A percentile compares a stretch with the other conserved stretches of the same genome.
Evolutionary conservation across 345 rosid species (phyloP).

Genomic region (Gossypium stocksii): DNA sequence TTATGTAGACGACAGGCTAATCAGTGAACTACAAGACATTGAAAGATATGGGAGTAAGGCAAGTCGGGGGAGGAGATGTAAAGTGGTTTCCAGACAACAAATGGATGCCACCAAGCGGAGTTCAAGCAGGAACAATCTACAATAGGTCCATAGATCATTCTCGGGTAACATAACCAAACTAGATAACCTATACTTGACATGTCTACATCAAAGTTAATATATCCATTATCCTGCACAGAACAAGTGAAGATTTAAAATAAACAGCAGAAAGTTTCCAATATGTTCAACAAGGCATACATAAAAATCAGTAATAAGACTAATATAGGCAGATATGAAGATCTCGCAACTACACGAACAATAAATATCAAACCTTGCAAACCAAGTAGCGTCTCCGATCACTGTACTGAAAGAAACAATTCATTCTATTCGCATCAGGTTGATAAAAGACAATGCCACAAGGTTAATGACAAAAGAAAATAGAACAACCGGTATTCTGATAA

Average conservation of each 20-base stretch:
- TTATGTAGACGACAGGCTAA: conserved; percentile 59
- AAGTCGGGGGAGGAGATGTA: background rate
- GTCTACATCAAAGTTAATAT: background rate
- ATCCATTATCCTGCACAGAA: conserved; percentile 5
- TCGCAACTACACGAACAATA: background rate
- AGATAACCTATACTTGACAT: background rate
- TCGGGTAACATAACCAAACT: conserved; percentile 30
- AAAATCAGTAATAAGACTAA: background rate
- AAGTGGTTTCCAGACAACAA: conserved; percentile 43
- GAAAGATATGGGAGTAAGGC: conserved; percentile 10
- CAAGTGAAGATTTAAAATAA: conserved; percentile 26
- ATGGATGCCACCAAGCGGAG: conserved; percentile 86
- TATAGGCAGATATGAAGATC: background rate
- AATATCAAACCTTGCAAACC: background rate
- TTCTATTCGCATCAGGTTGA: background rate
- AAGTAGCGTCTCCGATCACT: conserved; percentile 1
- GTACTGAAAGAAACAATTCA: background rate
- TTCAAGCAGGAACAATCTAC: conserved; percentile 69
- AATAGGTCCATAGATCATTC: conserved; percentile 47
- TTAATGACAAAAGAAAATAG: background rate
- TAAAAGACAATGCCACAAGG: background rate
- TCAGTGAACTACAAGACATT: conserved; percentile 31
- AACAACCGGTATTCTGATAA: background rate
- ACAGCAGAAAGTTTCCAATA: background rate
- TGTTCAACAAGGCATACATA: background rate